Conservation (phyloP, 257 asterid genomes). For the Avicennia marina region DNA sequence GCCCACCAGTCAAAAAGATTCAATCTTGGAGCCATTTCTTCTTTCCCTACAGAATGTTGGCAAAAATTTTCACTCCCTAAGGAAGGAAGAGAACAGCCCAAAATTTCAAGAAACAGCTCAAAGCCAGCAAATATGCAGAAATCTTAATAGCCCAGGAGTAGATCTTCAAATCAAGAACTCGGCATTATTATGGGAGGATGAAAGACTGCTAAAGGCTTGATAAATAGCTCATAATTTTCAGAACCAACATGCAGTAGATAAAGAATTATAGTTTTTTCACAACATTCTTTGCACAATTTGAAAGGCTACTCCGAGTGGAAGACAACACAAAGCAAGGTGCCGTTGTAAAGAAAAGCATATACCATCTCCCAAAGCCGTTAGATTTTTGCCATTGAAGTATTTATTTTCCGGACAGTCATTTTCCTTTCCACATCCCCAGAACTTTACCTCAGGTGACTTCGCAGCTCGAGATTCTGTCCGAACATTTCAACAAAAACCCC, state of each 20-base stretch:
- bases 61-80: not conserved
- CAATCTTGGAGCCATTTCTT: conserved; percentile 60
- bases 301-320: conserved; percentile 35
- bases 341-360: conserved; percentile 52
- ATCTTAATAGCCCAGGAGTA: conserved; percentile 28
- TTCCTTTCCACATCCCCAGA: too few relatives aligned
- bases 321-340: conserved; percentile 28
- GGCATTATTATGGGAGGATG: too few relatives aligned
- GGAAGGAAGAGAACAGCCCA: not conserved
- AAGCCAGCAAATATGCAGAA: conserved; percentile 1
- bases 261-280: conserved; percentile 12
- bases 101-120: conserved; percentile 10
- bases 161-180: too few relatives aligned
- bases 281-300: conserved; percentile 52
- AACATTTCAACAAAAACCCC: too few relatives aligned
- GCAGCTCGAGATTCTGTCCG: too few relatives aligned
- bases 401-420: too few relatives aligned
- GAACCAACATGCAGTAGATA: not conserved
- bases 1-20: conserved; percentile 48
- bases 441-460: too few relatives aligned
- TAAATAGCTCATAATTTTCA: conserved; percentile 26
- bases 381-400: conserved; percentile 19
- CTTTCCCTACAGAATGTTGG: too few relatives aligned
- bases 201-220: too few relatives aligned
- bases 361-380: conserved; percentile 28